These are phyloP conservation scores for Salvia sclarea DNA, from an alignment of 305 asterid species.

Conservation along the genomic window DNA sequence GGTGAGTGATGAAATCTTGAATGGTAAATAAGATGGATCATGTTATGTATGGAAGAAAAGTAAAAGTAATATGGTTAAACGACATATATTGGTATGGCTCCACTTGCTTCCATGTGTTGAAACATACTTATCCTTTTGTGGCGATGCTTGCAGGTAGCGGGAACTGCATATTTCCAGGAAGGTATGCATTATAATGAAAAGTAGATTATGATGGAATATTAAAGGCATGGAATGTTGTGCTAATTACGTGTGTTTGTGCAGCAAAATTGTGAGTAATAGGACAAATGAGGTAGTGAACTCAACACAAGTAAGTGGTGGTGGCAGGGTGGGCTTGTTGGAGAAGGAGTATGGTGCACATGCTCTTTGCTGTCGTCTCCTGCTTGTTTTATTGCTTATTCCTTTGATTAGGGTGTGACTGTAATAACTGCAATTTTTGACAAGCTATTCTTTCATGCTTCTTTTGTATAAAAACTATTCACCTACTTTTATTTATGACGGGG, in stretches of 20 bases:
- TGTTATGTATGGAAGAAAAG: not conserved
- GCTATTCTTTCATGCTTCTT: conserved; percentile 38
- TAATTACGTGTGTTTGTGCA: conserved; percentile 48
- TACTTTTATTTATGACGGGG: conserved; percentile 13
- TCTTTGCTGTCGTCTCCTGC: conserved; percentile 38
- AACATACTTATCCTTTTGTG: conserved; percentile 37
- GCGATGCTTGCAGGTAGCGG: conserved; percentile 83
- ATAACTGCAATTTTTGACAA: conserved; percentile 26
- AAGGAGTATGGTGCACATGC: conserved; percentile 31
- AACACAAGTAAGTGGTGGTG: conserved; percentile 60
- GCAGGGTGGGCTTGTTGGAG: conserved; percentile 37
- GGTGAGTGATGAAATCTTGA: conserved; percentile 13
- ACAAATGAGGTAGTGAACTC: conserved; percentile 69
- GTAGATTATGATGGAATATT: no score
- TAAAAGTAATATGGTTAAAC: not conserved
- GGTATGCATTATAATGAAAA: conserved; percentile 69
- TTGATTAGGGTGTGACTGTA: conserved; percentile 37
- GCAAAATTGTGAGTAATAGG: conserved; percentile 58
- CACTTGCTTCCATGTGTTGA: conserved; percentile 39
- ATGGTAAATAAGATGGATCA: not conserved
- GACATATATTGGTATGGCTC: conserved; percentile 36
- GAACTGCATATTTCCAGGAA: conserved; percentile 94
- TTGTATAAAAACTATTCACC: conserved; percentile 23
- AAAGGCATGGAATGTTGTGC: not conserved
- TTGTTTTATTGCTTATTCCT: conserved; percentile 52